Evolutionary conservation across 116 monocot genomes (phyloP).

Genomic region (Posidonia oceanica): DNA sequence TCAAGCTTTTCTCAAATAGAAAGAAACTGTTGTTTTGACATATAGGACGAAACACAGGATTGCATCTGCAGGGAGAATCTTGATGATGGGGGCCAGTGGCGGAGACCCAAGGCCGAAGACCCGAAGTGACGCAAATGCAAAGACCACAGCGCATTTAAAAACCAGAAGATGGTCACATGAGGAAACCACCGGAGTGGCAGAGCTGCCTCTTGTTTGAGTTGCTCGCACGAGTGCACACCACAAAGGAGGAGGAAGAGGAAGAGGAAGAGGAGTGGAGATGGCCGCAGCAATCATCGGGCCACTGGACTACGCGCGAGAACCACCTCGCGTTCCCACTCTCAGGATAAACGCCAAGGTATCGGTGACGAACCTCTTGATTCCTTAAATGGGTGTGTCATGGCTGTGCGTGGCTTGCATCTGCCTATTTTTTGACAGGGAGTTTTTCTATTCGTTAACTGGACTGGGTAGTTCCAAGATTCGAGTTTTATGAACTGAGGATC

Average conservation of each 20-base stretch:
- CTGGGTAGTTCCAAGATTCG: neutral
- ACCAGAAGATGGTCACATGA: too few species aligned
- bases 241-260: neutral
- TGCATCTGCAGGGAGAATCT: too few species aligned
- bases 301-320: slow-evolving; percentile 60
- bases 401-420: neutral
- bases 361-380: neutral
- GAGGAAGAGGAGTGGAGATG: slow-evolving; percentile 6
- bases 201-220: too few species aligned
- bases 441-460: neutral
- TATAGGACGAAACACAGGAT: too few species aligned
- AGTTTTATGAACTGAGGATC: neutral
- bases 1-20: too few species aligned
- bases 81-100: too few species aligned
- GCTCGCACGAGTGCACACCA: too few species aligned
- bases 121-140: too few species aligned
- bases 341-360: slow-evolving; percentile 60
- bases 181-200: too few species aligned
- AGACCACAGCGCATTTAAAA: too few species aligned
- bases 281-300: slow-evolving; percentile 43
- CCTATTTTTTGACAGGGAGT: neutral
- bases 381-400: neutral
- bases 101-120: too few species aligned
- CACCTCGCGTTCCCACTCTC: slow-evolving; percentile 52
- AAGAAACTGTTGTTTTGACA: too few species aligned